Base-by-base conservation (phyloP, 2,329 filamentous ascomycete genomes). In the Thyridium curvatum region DNA sequence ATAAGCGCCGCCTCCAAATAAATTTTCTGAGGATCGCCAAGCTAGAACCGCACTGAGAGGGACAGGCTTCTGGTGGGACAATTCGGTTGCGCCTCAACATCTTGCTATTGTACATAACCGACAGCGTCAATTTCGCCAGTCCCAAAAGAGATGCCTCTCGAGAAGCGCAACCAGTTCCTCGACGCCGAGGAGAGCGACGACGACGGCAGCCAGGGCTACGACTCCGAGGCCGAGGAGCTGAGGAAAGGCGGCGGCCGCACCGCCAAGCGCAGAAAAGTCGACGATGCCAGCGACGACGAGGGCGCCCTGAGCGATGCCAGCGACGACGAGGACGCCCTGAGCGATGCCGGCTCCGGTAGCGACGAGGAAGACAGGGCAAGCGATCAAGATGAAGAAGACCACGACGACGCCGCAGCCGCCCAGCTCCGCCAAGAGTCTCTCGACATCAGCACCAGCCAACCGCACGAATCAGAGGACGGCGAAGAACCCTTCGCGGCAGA, bases 121-220 rank as follows among this genome's bases (percentile, higher is more conserved):
- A n/a, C n/a, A n/a, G n/a, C n/a, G n/a, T n/a, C n/a, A n/a, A n/a
- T n/a, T n/a, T n/a, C n/a, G n/a, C n/a, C n/a, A n/a, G n/a, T n/a
- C n/a, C n/a, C n/a, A n/a, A n/a, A n/a, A n/a, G 54, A 42, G 35
- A 88, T 89, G 84, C 61, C 80, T 2, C 68, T 77, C 31, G 75
- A 82, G 53, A 87, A 84, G 54, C 74, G 75, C 49, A 88, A 88
- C 58, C 74, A 85, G 38, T 90, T 83, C 51, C 73, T 90, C 21
- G 78, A 82, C 46, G 68, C 64, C 9, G 65, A 65, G 14, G 70
- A 77, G 14, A 82, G 78, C 52, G 74, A 79, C 15, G 75, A 79
- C 29, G 76, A 80, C 34, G 68, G 69, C 30, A 63, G 64, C 46
- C 62, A 68, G 36, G 78, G 73, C 41, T 86, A 85, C 56, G 69